Conservation (phyloP, 768 basidiomycete genomes). For the Pisolithus sp. region DNA sequence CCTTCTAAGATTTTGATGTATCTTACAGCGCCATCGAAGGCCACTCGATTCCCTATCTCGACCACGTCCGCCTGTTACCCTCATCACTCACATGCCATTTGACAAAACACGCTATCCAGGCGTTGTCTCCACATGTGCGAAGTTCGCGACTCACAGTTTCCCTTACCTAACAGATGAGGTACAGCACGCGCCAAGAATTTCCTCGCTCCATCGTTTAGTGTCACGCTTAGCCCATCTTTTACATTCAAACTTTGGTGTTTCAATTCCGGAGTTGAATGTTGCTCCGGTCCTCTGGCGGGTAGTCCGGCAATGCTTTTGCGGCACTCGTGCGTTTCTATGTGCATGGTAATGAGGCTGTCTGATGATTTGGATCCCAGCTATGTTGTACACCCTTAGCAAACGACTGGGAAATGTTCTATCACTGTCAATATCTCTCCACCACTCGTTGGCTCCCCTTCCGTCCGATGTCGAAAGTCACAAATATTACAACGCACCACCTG, state of each 20-base stretch:
- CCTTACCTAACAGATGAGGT: constrained; percentile 9
- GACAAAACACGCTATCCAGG: constrained; percentile 59
- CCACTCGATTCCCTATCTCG: constrained; percentile 77
- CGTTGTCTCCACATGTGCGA: constrained; percentile 63
- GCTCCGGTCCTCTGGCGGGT: constrained; percentile 76
- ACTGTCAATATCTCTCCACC: constrained; percentile 55
- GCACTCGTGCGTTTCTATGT: constrained; percentile 57
- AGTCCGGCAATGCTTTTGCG: constrained; percentile 52
- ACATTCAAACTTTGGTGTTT: constrained; percentile 47
- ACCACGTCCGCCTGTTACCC: constrained; percentile 59
- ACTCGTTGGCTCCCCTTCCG: constrained; percentile 42
- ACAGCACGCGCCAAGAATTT: constrained; percentile 60
- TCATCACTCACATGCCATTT: constrained; percentile 58
- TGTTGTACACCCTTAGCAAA: constrained; percentile 60
- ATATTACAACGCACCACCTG: constrained; percentile 62
- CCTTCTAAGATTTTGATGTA: constrained; percentile 5
- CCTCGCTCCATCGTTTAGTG: constrained; percentile 51
- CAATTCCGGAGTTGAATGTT: constrained; percentile 68
- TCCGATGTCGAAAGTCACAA: constrained; percentile 31
- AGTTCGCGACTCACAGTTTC: constrained; percentile 2
- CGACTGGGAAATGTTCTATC: constrained; percentile 48
- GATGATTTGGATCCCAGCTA: constrained; percentile 32
- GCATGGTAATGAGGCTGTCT: neutral
- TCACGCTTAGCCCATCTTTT: constrained; percentile 58
- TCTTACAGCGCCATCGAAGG: constrained; percentile 59